Conservation (phyloP, 768 basidiomycete genomes). For the Asterophora lycoperdoides region DNA sequence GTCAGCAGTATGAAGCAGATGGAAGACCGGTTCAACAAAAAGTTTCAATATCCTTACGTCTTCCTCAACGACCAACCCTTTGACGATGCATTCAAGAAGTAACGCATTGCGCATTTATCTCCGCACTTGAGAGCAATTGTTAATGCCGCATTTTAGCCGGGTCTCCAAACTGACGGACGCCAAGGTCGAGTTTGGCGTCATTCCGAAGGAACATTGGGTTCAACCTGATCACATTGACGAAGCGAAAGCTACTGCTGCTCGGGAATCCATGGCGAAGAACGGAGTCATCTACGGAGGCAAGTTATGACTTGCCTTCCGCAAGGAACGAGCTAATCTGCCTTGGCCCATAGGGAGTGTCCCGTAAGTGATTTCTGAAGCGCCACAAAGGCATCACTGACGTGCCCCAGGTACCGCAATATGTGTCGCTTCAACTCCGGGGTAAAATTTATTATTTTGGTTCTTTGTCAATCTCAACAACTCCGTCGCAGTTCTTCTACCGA, state of each 20-base stretch:
- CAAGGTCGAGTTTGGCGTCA: constrained; percentile 69
- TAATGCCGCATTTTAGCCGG: constrained; percentile 32
- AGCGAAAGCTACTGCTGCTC: constrained; percentile 53
- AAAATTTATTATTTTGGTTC: constrained; percentile 23
- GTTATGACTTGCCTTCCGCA: constrained; percentile 10
- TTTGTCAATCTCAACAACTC: background rate
- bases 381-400: background rate
- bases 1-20: constrained; percentile 66
- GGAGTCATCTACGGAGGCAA: constrained; percentile 66
- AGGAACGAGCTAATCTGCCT: constrained; percentile 4
- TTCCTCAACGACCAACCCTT: constrained; percentile 85
- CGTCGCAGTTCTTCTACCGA: constrained; percentile 72
- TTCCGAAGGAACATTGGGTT: constrained; percentile 72
- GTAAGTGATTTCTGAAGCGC: constrained; percentile 34
- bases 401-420: constrained; percentile 82
- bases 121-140: constrained; percentile 3
- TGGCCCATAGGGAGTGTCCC: constrained; percentile 61
- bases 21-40: constrained; percentile 90
- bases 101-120: background rate
- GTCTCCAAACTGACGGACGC: constrained; percentile 57
- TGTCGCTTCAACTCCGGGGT: constrained; percentile 95
- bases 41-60: constrained; percentile 79
- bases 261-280: constrained; percentile 67
- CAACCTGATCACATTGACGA: constrained; percentile 85
- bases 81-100: constrained; percentile 68